Percentiles rank a stretch among this genome's conserved stretches.
Conservation (phyloP, 2,329 filamentous ascomycete genomes). For the Alternaria alternata region DNA sequence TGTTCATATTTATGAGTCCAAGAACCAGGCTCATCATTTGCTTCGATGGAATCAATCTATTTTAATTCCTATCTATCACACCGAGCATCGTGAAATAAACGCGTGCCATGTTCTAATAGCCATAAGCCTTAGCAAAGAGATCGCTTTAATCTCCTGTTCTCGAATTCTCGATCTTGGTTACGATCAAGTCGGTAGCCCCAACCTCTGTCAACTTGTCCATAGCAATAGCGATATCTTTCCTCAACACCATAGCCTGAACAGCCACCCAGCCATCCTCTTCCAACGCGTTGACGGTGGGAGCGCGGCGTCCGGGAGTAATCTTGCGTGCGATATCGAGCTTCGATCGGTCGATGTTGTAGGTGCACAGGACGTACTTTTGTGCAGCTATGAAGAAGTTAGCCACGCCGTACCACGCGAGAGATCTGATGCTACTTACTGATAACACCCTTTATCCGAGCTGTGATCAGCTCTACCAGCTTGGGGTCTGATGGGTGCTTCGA, state of each 20-base stretch:
- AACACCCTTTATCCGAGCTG: conserved; percentile 86
- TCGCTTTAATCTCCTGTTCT: conserved; percentile 34
- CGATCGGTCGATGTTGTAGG: conserved; percentile 86
- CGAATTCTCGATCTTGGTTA: conserved; percentile 85
- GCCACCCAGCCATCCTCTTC: conserved; percentile 93
- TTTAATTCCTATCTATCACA: background rate
- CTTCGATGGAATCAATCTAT: background rate
- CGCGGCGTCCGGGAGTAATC: conserved; percentile 92
- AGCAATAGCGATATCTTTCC: conserved; percentile 80
- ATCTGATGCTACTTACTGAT: conserved; percentile 67
- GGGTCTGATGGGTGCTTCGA: conserved; percentile 83
- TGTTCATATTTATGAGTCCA: background rate
- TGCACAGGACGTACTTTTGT: conserved; percentile 91
- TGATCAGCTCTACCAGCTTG: conserved; percentile 82
- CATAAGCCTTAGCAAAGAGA: background rate
- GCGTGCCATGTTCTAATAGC: background rate
- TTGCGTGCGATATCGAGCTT: conserved; percentile 72
- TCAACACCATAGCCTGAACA: conserved; percentile 92
- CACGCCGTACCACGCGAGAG: background rate
- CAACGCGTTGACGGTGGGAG: conserved; percentile 87
- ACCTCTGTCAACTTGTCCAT: conserved; percentile 84
- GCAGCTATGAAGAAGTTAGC: conserved; percentile 64
- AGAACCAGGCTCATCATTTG: background rate
- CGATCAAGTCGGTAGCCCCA: conserved; percentile 85
- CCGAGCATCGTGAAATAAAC: background rate